Base-by-base conservation (phyloP, 1,284 basidiomycete genomes). In the Apiotrichum domesticum region DNA sequence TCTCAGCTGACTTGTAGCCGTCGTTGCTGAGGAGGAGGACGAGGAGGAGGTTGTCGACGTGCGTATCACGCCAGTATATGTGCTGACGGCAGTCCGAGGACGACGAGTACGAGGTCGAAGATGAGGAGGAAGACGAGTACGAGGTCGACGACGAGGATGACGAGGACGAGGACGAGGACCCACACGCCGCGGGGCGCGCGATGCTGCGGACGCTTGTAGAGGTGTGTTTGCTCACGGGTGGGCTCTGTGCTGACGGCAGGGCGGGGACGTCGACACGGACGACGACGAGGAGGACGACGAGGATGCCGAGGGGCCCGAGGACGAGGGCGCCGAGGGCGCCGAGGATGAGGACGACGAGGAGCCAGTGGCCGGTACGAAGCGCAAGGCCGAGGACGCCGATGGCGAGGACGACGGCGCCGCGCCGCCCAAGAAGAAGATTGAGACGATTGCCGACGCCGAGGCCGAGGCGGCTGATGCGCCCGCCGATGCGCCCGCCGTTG, bases 81-180 rank as follows among this genome's bases (percentile, higher is more conserved):
- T 21, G 21, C 21, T 21, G 21, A 21, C 21, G 21, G 21, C 21
- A 58, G 51, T 35, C 35, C 44, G 56, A 53, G 39, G 59, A 51
- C 14, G 59, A 51, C 32, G 56, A 55, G 32, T 56, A 55, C 39
- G 59, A 59, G 34, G 58, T 63, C 39, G 62, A 65, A 11, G 59
- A 63, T 15, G 55, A 57, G 3, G 56, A 62, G 32, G 60, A 58
- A 10, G 54, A 58, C 37, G 53, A 51, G 7, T 52, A 54, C 14
- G 54, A 51, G 4, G 51, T 45, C 2, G 63, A 49, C 4, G 55
- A 56, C 21, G 56, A 58, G 1, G 57, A 55, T 1, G 57, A 59
- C 3, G 59, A 55, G 3, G 58, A 55, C 34, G 57, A 56, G 29
- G 57, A 57, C 54, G 59, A 53, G 29, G 59, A 62, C 52, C 60